phyloP scores from a whole-genome alignment of 1,284 basidiomycete genomes.

The Leccinum griseonigrum region DNA sequence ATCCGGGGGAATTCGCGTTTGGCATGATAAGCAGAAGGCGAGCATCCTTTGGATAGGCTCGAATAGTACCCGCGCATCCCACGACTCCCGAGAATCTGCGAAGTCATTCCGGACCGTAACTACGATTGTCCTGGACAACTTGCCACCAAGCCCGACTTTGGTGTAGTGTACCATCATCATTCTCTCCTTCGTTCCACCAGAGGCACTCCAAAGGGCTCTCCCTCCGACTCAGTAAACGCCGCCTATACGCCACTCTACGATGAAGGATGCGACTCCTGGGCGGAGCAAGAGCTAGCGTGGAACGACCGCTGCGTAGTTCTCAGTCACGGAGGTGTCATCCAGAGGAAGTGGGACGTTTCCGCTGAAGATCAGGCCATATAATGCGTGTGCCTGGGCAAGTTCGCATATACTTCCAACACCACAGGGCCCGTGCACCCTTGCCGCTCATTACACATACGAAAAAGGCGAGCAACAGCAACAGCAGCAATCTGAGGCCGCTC shows the following conservation, averaged over 20 bases:
- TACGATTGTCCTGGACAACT: too few relatives aligned
- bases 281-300: slow-evolving; percentile 67
- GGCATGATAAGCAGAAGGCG: too few relatives aligned
- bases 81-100: too few relatives aligned
- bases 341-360: slow-evolving; percentile 72
- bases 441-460: slow-evolving; percentile 36
- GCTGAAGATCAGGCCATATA: slow-evolving; percentile 71
- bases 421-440: slow-evolving; percentile 34
- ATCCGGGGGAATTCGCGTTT: too few relatives aligned
- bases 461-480: slow-evolving; percentile 8
- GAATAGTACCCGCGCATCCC: too few relatives aligned
- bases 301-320: slow-evolving; percentile 65
- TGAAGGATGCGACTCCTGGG: slow-evolving; percentile 33
- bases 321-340: slow-evolving; percentile 67
- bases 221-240: slow-evolving; percentile 37
- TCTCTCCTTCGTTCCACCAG: slow-evolving; percentile 49
- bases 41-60: too few relatives aligned
- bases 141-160: too few relatives aligned
- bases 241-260: slow-evolving; percentile 41
- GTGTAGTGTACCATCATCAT: too few relatives aligned
- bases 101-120: too few relatives aligned
- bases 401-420: slow-evolving; percentile 48
- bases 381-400: slow-evolving; percentile 73
- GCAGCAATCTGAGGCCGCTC: background rate
- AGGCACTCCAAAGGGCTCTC: slow-evolving; percentile 48